Evolutionary conservation across 2,329 filamentous ascomycete genomes (phyloP).

Genomic region (Aureobasidium vineae): DNA sequence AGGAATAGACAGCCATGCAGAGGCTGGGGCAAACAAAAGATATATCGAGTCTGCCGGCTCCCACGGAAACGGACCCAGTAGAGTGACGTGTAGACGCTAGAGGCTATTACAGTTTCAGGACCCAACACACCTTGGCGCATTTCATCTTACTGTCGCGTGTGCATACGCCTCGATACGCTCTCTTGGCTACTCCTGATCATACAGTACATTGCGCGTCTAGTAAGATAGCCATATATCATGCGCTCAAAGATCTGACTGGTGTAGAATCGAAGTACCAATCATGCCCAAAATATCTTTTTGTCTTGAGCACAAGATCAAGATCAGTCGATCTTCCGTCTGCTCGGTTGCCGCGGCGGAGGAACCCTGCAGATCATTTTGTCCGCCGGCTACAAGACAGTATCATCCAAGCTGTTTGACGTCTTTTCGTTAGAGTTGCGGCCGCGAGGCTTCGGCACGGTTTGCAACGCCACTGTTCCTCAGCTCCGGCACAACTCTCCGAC

Average conservation of each 20-base stretch:
- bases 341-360: neutral
- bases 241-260: too few species aligned
- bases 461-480: neutral
- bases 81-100: conserved; percentile 10
- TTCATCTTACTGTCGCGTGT: conserved; percentile 12
- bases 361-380: conserved; percentile 8
- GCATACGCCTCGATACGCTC: conserved; percentile 2
- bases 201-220: neutral
- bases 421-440: neutral
- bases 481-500: neutral
- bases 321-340: conserved; percentile 8
- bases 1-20: neutral
- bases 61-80: conserved; percentile 18
- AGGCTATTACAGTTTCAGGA: conserved; percentile 22
- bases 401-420: neutral
- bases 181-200: neutral
- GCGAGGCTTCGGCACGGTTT: neutral
- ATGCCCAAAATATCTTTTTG: neutral
- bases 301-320: conserved; percentile 12
- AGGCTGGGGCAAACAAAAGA: conserved; percentile 12
- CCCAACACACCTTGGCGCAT: conserved; percentile 11
- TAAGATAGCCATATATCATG: neutral
- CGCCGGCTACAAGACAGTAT: neutral
- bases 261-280: neutral
- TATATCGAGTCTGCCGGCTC: conserved; percentile 14